These are phyloP conservation scores for Garcia nutans DNA, from an alignment of 345 rosid genomes.

Conservation along the genomic window DNA sequence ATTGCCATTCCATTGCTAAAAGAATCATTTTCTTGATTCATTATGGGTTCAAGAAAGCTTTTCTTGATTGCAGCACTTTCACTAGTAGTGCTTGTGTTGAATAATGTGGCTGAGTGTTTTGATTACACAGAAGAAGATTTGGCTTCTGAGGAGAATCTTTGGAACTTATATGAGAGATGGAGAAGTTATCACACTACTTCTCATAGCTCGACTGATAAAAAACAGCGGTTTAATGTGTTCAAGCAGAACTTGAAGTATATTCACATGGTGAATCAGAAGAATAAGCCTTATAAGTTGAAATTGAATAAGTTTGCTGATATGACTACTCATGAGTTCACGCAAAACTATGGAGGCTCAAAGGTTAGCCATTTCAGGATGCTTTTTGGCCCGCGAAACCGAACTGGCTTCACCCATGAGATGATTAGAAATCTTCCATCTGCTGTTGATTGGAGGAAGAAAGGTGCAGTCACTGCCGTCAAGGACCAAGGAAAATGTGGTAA, in stretches of 20 bases:
- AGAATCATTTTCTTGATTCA: neutral
- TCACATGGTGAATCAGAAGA: conserved; percentile 22
- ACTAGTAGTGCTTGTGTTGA: conserved; percentile 17
- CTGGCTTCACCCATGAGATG: conserved; percentile 22
- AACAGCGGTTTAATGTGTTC: conserved; percentile 26
- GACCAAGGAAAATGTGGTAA: conserved; percentile 42
- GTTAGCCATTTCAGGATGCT: conserved; percentile 36
- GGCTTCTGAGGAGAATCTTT: conserved; percentile 23
- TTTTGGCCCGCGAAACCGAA: conserved; percentile 22
- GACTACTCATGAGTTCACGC: conserved; percentile 42
- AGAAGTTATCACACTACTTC: conserved; percentile 26
- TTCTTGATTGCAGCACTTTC: conserved; percentile 17
- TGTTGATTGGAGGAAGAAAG: conserved; percentile 42
- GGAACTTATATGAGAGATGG: conserved; percentile 27
- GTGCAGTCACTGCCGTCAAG: conserved; percentile 38
- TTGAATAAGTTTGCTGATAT: conserved; percentile 38
- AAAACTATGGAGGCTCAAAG: conserved; percentile 33
- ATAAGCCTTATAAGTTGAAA: conserved; percentile 28
- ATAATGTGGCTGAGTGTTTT: conserved; percentile 15
- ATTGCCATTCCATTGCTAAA: neutral
- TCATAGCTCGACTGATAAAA: conserved; percentile 21
- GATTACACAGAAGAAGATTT: conserved; percentile 21
- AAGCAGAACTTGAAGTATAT: conserved; percentile 11
- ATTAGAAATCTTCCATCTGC: conserved; percentile 26
- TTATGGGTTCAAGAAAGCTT: conserved; percentile 8